Base-by-base conservation (phyloP, 495 filamentous ascomycete genomes). In the Penicillium herquei region DNA sequence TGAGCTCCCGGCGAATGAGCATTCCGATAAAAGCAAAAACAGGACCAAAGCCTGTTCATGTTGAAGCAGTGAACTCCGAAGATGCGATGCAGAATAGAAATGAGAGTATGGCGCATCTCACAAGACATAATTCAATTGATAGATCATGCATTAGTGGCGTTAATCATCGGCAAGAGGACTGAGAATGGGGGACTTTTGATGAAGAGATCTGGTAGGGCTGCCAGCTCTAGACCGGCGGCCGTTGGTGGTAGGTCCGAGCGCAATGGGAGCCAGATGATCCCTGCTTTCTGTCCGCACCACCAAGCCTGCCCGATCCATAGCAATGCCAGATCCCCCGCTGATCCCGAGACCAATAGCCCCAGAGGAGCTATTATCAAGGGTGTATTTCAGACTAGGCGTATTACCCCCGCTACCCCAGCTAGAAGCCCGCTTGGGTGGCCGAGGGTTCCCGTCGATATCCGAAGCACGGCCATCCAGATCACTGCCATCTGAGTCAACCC, bases 221-320 rank as follows among this genome's bases (percentile, higher is more conserved):
- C 71, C 72, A 26, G 74, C 69, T 51, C 75, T 57, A 31, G 75
- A 77, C 30, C 74, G 74, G 40, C 75, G 73, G 5, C 75, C 76
- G 46, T 77, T 77, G 0, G 67, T 76, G 10, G 73, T 76, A 18
- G 74, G 73, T 1, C 74, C 74, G 16, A 77, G 33, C 14, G 73
- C 70, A 18, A 77, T 57, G 9, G 75, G 74, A 30, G 74, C 67
- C 49, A 88, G 67, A 56, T 89, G 81, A 65, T 96, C 92, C 49
- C 89, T 77, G 65, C 90, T 94, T 65, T 94, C 92, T 1, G 88
- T 90, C 58, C 91, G 76, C 3, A 88, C 82, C 33, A 88, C 87
- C 55, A 95, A 67, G 33, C 91, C 90, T 41, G 81, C 85, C 49
- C 89, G 77, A 56, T 90, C 87, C 61, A 93, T 85, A 0, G 83